Evolutionary conservation across 805 yeast species (phyloP), one percentile per base, ranked within the genome.

Genomic region (Clavispora fructus): DNA sequence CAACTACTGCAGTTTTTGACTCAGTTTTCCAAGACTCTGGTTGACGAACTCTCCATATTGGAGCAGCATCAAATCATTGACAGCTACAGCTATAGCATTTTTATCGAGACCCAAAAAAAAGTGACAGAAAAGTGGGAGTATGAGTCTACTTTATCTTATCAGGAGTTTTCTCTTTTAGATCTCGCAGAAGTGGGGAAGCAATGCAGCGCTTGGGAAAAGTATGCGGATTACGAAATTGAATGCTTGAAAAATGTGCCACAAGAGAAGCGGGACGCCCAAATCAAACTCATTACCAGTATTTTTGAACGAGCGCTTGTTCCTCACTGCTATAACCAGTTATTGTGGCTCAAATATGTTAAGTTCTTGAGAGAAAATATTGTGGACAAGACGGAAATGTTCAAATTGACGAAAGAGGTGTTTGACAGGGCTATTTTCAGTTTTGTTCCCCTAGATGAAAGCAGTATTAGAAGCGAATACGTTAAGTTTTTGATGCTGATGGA

Each of bases 291-390:
- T 1, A 61, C 63, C 7, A 65, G 75, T 7, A 57, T 87, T 1
- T 91, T 84, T 62, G 92, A 87, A 60, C 72, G 97, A 46, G 79
- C 88, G 14, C 65, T 92, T 10, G 68, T 87, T 1, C 87, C 95
- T 0, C 76, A 83, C 43, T 85, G 90, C 35, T 64, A 65, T 17
- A 68, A 74, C 40, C 80, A 79, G 29, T 68, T 68, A 13, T 60
- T 88, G 16, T 92, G 98, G 98, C 57, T 80, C 14, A 75, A 75
- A 45, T 91, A 85, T 59, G 48, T 79, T 7, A 64, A 76, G 3
- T 89, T 82, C 75, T 56, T 79, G 25, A 6, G 27, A 7, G 14
- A 30, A 10, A 63, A 75, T 19, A 55, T 54, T 49, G 62, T 62
- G 0, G 39, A 40, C 9, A 54, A 61, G 28, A 68, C 63, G 2